These are phyloP conservation scores for Phytophthora cryptogea DNA, from an alignment of 352 stramenopile genomes.

Conservation along the genomic window DNA sequence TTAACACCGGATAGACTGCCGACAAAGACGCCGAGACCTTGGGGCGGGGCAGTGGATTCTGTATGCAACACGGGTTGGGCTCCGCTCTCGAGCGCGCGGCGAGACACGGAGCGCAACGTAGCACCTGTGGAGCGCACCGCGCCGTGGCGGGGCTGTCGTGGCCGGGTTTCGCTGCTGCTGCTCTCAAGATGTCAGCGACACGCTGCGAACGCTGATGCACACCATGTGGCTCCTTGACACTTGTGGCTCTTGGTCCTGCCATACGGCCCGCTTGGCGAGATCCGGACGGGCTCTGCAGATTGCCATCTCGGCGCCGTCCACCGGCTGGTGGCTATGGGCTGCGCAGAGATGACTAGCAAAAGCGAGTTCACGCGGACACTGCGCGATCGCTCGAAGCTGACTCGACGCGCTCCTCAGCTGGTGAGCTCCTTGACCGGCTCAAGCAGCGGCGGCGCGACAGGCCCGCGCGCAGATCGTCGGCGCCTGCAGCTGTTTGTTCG, in stretches of 20 bases:
- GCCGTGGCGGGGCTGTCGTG: constrained; percentile 4
- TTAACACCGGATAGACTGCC: constrained; percentile 30
- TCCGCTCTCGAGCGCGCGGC: constrained; percentile 11
- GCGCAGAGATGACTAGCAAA: constrained; percentile 33
- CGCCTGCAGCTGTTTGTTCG: constrained; percentile 28
- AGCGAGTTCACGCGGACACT: constrained; percentile 25
- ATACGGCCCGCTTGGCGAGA: constrained; percentile 22
- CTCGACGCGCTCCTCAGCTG: constrained; percentile 24
- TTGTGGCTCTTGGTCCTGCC: constrained; percentile 29
- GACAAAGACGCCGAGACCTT: constrained; percentile 21
- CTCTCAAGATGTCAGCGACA: constrained; percentile 40
- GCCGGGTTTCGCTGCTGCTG: constrained; percentile 21
- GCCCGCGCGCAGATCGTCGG: constrained; percentile 19
- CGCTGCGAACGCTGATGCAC: constrained; percentile 29
- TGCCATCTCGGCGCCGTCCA: constrained; percentile 32
- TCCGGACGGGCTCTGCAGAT: constrained; percentile 37
- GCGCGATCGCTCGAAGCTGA: constrained; percentile 18
- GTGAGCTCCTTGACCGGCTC: constrained; percentile 23
- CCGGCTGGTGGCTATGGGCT: constrained; percentile 12
- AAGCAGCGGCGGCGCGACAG: constrained; percentile 22
- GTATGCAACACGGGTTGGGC: constrained; percentile 5
- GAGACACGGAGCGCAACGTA: constrained; percentile 23
- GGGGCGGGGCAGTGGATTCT: constrained; percentile 8
- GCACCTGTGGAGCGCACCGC: constrained; percentile 10
- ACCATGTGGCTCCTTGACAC: constrained; percentile 32